Evolutionary conservation across 257 asterid genomes (phyloP), one percentile per base, ranked within the genome.

Genomic region (Jacaranda copaia): DNA sequence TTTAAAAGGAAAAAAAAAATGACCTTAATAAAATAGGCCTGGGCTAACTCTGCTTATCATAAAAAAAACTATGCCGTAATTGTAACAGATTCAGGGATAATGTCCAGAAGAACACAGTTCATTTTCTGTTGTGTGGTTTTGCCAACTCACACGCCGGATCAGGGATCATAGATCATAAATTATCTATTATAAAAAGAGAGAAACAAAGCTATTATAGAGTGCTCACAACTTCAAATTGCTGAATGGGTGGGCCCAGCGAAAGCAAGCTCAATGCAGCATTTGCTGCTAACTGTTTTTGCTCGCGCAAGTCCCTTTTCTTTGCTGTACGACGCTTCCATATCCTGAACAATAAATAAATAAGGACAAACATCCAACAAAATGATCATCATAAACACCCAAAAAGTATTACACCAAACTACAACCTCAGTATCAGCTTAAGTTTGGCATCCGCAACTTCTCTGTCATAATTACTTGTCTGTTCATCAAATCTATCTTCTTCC

Each of bases 341-440:
- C 95, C 99, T 95, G 92, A 67, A 73, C 59, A 74, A 68, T 25
- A 13, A 57, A 66, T 8, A 60, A 77, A 73, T 81, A 48, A 83
- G 83, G 67, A 56, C 56, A 78, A 25, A 60, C 18, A 70, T 19
- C 55, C 59, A 71, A 73, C 8, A 45, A 46, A 72, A 81, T 46
- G 71, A 70, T 75, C 72, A 77, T 55, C 58, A 64, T 59, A 73
- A 68, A 63, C 43, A 68, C 16, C 58, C 65, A 81, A 51, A 58
- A 25, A 55, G 14, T 16, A 63, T 15, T 60, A 61, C 59, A 67
- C 19, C 32, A 81, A 58, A 59, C 68, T 36, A 73, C 80, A 83
- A 93, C 99, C 99, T 95, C 80, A 93, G 82, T 38, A 89, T 84
- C 81, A 95, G 87, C 87, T 86, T 95, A 67, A 95, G 92, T 84